phyloP scores from a whole-genome alignment of 768 basidiomycete species.

The Russula lepida region DNA sequence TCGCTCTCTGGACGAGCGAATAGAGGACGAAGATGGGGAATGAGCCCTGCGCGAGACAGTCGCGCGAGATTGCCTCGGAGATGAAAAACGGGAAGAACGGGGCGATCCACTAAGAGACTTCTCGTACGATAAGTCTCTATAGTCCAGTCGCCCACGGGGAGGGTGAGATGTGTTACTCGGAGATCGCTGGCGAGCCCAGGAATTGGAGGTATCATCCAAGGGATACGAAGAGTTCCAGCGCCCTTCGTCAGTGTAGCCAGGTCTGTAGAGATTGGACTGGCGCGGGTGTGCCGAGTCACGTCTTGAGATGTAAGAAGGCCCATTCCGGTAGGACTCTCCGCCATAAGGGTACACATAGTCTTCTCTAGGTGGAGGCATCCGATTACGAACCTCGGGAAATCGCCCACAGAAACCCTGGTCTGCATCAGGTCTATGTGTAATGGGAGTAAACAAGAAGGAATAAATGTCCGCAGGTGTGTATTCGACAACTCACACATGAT shows the following conservation, averaged over 20 bases:
- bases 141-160: constrained; percentile 15
- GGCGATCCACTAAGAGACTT: constrained; percentile 14
- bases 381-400: constrained; percentile 9
- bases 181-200: constrained; percentile 10
- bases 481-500: constrained; percentile 8
- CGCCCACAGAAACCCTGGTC: constrained; percentile 15
- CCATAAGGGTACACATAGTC: constrained; percentile 32
- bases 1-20: constrained; percentile 29
- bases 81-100: constrained; percentile 16
- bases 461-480: not conserved
- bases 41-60: constrained; percentile 11
- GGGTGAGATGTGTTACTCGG: constrained; percentile 7
- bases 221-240: constrained; percentile 27
- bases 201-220: constrained; percentile 24
- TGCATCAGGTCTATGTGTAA: constrained; percentile 5
- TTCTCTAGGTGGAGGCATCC: constrained; percentile 18
- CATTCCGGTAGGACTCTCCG: constrained; percentile 46
- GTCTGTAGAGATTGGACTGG: constrained; percentile 44
- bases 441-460: constrained; percentile 10
- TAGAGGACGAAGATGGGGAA: constrained; percentile 26
- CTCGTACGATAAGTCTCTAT: constrained; percentile 15
- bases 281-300: constrained; percentile 33
- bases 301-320: constrained; percentile 30
- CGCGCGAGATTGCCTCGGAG: constrained; percentile 21
- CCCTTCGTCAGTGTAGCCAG: constrained; percentile 33